Percentiles rank a stretch among this genome's conserved stretches.
Conservation (phyloP, 441 rosid species). For the Manihot esculenta region DNA sequence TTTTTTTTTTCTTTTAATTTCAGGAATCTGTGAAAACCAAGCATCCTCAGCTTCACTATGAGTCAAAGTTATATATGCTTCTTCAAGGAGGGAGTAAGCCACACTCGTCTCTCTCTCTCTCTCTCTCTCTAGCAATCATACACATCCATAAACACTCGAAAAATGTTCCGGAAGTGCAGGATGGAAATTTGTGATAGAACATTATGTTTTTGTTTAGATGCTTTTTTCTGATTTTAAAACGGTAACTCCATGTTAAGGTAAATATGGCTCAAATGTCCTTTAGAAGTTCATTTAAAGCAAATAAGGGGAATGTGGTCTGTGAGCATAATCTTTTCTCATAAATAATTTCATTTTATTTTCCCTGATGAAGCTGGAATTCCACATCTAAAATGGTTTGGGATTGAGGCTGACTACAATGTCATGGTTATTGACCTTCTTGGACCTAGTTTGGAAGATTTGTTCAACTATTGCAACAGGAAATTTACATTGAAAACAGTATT, state of each 20-base stretch:
- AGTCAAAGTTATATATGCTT: constrained; percentile 92
- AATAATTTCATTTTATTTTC: constrained; percentile 23
- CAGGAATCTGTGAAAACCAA: constrained; percentile 92
- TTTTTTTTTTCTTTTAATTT: constrained; percentile 24
- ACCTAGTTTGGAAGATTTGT: constrained; percentile 96
- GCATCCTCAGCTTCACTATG: constrained; percentile 98
- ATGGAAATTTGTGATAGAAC: not conserved
- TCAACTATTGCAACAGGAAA: constrained; percentile 92
- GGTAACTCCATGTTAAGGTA: not conserved
- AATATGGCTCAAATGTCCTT: not conserved
- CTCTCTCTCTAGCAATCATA: not conserved
- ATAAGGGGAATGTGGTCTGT: not conserved
- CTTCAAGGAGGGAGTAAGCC: constrained; percentile 98
- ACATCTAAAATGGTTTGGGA: constrained; percentile 96
- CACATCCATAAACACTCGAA: too few relatives aligned
- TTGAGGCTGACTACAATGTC: constrained; percentile 78
- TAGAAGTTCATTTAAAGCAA: not conserved
- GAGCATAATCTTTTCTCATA: not conserved
- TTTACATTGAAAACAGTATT: constrained; percentile 87
- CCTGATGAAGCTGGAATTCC: constrained; percentile 82
- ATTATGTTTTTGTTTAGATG: constrained; percentile 2
- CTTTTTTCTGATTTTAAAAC: not conserved
- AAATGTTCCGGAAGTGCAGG: not conserved
- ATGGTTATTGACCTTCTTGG: constrained; percentile 99
- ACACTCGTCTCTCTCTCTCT: constrained; percentile 9